These are phyloP conservation scores for Leccinum griseonigrum DNA, from an alignment of 1,284 basidiomycete genomes.

Conservation along the genomic window DNA sequence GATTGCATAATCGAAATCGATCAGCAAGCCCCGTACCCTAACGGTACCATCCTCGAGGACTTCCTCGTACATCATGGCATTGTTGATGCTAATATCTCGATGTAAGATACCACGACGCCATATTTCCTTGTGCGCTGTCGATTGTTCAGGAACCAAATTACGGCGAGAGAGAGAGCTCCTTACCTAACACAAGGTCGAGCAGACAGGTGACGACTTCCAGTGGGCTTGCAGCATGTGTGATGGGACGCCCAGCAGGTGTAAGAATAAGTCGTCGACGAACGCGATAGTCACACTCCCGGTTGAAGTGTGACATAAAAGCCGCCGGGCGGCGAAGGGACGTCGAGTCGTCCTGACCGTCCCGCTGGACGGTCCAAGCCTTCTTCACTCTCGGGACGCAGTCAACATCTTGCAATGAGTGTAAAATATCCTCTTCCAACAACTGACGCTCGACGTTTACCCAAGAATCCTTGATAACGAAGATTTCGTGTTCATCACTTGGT, in stretches of 20 bases:
- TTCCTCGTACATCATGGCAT: slow-evolving; percentile 1
- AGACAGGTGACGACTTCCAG: not conserved
- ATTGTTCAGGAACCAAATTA: not conserved
- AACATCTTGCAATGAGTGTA: not conserved
- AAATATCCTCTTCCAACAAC: not conserved
- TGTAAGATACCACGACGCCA: not conserved
- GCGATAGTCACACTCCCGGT: not conserved
- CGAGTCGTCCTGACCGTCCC: not conserved
- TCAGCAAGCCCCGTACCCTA: not conserved
- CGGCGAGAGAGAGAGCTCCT: not conserved
- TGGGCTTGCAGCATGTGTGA: not conserved
- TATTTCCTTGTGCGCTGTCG: not conserved
- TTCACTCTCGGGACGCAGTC: not conserved
- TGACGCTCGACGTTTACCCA: not conserved
- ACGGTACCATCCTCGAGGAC: not conserved
- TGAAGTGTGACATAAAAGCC: not conserved
- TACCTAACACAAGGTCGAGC: not conserved
- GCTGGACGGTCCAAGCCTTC: slow-evolving; percentile 2
- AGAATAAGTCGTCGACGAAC: not conserved
- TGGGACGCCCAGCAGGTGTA: not conserved
- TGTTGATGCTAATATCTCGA: slow-evolving; percentile 1
- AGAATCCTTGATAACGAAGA: slow-evolving; percentile 1
- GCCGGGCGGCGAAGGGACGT: not conserved
- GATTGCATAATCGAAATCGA: not conserved
- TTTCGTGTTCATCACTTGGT: not conserved